Base-by-base conservation (phyloP, 306 rosid genomes). In the Rubus idaeus region DNA sequence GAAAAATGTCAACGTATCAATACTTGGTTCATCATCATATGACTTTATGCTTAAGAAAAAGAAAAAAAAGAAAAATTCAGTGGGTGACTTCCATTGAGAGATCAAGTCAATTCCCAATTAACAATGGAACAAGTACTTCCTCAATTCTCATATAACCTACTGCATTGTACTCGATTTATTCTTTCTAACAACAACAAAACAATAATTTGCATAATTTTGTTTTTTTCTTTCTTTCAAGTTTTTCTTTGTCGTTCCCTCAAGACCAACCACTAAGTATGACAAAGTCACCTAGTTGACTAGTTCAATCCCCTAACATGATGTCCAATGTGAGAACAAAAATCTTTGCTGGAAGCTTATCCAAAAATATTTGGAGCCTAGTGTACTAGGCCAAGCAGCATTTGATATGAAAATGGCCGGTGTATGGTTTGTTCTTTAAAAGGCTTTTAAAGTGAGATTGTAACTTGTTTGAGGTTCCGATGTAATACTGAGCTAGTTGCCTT, bases 61-160 rank as follows among this genome's bases (percentile, higher is more conserved):
- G 56, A 58, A 47, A 12, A 58, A 58, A 23, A 23, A 42, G 16
- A 21, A 45, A 44, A 42, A 10, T 44, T 69, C 66, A 79, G 75
- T 63, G 78, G 83, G 42, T 68, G 58, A 70, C 77, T 50, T 67
- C 61, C 46, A 68, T 16, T 58, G 50, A 62, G 65, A 26, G 68
- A 41, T 50, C 11, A 44, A 75, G 83, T 79, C 78, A 79, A 70
- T 56, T 78, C 67, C 72, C 78, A 66, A 73, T 50, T 20, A 44
- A 5, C 35, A 73, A 41, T 55, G 57, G 76, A 39, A 21, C 58
- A 58, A 42, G 67, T 65, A 40, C 70, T 39, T 16, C 14, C 47
- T 18, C 70, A 40, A 18, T 68, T 78, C 62, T 57, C 60, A 76
- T 21, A 64, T 20, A 26, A 70, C 60, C 66, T 4, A 14, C 49